Percentiles rank a stretch among this genome's conserved stretches.
Evolutionary conservation across 2,329 filamentous ascomycete species (phyloP).

Genomic region (Aspergillus sp.): DNA sequence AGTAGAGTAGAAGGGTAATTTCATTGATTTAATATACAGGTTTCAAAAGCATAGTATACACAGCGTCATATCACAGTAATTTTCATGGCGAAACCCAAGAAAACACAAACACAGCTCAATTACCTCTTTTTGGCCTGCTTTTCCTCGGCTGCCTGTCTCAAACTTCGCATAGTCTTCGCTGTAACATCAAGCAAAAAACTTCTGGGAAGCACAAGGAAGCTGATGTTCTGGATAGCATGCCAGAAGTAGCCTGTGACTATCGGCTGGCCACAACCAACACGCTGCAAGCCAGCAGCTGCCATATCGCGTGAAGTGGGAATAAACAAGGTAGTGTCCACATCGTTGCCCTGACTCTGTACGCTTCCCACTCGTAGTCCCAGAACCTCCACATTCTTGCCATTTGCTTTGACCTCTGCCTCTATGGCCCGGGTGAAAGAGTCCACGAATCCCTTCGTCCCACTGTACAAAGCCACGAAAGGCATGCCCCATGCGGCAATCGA

Average conservation of each 20-base stretch:
- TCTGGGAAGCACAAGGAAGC: conserved; percentile 1
- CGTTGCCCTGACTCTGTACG: conserved; percentile 23
- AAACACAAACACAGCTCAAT: not conserved
- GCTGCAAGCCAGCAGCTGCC: conserved; percentile 27
- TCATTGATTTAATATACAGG: too few relatives aligned
- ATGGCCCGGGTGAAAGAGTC: conserved; percentile 38
- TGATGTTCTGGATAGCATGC: conserved; percentile 15
- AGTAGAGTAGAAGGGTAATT: too few relatives aligned
- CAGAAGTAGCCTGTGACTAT: conserved; percentile 27
- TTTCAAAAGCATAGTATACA: too few relatives aligned
- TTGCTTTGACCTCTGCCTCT: conserved; percentile 38
- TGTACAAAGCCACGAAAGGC: conserved; percentile 46
- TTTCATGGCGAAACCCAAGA: not conserved
- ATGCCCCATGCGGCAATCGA: conserved; percentile 43
- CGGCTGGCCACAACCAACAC: conserved; percentile 29
- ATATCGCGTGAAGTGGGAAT: conserved; percentile 23
- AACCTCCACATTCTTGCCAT: conserved; percentile 35
- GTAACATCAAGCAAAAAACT: not conserved
- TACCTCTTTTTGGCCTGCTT: conserved; percentile 2
- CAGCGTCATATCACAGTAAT: too few relatives aligned
- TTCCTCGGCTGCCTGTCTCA: not conserved
- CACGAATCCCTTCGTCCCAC: conserved; percentile 44
- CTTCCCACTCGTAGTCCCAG: conserved; percentile 31
- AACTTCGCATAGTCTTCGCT: not conserved
- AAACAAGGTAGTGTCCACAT: conserved; percentile 17